Percentiles rank a stretch among this genome's conserved stretches.
These are phyloP conservation scores for Carallia pectinifolia DNA, from an alignment of 345 rosid genomes.

Conservation along the genomic window DNA sequence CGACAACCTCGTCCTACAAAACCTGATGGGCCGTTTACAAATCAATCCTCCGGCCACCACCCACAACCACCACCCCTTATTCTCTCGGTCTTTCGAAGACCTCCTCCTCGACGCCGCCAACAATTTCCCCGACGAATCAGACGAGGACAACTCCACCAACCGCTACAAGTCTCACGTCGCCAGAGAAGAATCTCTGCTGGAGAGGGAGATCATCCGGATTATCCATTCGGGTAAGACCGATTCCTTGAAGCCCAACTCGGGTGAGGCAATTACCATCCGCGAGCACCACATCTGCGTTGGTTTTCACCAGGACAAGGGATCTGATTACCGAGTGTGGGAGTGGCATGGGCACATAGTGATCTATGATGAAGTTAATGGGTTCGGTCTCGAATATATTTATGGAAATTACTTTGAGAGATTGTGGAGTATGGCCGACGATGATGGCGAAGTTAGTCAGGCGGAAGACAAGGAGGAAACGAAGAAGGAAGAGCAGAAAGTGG, in stretches of 20 bases:
- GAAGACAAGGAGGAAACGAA: conserved; percentile 29
- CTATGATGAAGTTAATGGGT: conserved; percentile 82
- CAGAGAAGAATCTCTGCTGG: conserved; percentile 79
- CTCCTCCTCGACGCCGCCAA: conserved; percentile 59
- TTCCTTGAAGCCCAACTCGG: conserved; percentile 81
- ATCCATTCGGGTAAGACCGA: conserved; percentile 67
- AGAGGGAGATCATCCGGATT: conserved; percentile 68
- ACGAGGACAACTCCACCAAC: conserved; percentile 35
- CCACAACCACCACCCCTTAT: conserved; percentile 43
- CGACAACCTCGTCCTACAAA: conserved; percentile 70
- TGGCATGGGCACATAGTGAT: conserved; percentile 98
- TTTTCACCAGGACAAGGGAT: conserved; percentile 70
- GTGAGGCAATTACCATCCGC: conserved; percentile 79
- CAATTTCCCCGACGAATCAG: conserved; percentile 47
- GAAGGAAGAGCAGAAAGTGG: conserved; percentile 43
- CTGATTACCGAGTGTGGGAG: conserved; percentile 96
- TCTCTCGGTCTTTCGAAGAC: conserved; percentile 79
- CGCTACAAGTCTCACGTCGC: conserved; percentile 42
- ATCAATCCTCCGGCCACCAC: conserved; percentile 45
- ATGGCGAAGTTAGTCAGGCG: conserved; percentile 14
- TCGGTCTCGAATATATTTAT: conserved; percentile 81
- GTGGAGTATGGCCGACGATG: conserved; percentile 31
- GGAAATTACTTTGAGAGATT: conserved; percentile 95
- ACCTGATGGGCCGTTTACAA: conserved; percentile 85
- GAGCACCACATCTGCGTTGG: conserved; percentile 92